Evolutionary conservation across 352 stramenopile species (phyloP).

Genomic region (Pythium myriotylum): DNA sequence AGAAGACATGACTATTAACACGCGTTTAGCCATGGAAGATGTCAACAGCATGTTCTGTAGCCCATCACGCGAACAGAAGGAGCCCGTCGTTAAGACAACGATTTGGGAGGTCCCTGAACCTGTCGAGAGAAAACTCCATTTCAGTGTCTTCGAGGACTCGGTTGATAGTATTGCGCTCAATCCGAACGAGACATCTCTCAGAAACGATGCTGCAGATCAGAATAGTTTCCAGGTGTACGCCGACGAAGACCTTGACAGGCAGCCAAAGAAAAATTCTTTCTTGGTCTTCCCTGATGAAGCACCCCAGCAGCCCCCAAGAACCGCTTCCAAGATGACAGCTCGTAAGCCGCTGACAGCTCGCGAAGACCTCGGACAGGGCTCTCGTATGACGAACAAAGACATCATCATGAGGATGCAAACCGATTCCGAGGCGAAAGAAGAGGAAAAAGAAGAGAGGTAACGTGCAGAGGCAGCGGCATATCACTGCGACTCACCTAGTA

Average conservation of each 20-base stretch:
- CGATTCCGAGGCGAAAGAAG: constrained; percentile 11
- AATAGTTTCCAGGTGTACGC: constrained; percentile 52
- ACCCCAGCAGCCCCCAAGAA: background rate
- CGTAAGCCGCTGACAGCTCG: constrained; percentile 69
- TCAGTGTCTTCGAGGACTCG: constrained; percentile 83
- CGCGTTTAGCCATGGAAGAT: constrained; percentile 77
- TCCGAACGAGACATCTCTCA: constrained; percentile 50
- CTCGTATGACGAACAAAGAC: constrained; percentile 80
- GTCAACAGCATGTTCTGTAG: constrained; percentile 90
- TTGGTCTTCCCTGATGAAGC: constrained; percentile 8
- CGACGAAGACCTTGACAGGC: constrained; percentile 32
- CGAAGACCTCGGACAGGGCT: constrained; percentile 62
- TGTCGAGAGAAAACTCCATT: constrained; percentile 82
- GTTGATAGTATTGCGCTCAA: constrained; percentile 64
- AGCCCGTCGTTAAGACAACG: constrained; percentile 17
- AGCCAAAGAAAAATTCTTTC: constrained; percentile 9
- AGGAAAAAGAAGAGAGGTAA: constrained; percentile 23
- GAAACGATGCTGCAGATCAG: constrained; percentile 45
- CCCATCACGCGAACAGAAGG: constrained; percentile 48
- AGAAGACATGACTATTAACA: constrained; percentile 91
- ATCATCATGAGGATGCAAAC: constrained; percentile 58
- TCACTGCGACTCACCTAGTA: constrained; percentile 17
- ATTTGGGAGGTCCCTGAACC: constrained; percentile 67
- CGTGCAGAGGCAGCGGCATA: background rate
- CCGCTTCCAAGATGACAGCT: constrained; percentile 25